Conservation (phyloP, 2,329 filamentous ascomycete genomes). For the Scleromitrula shiraiana region DNA sequence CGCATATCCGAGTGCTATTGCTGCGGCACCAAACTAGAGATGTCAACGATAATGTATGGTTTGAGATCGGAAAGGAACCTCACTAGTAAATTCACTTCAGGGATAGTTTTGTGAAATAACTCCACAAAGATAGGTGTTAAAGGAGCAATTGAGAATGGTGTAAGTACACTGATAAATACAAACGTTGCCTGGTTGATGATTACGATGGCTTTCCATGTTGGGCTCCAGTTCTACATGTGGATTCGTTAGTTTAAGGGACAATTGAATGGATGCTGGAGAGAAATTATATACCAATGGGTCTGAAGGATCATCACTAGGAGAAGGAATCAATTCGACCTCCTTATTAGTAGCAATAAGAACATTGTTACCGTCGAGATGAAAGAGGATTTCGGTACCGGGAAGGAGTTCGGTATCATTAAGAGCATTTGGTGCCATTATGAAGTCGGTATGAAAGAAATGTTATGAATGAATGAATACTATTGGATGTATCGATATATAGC, state of each 20-base stretch:
- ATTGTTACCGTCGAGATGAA: conserved; percentile 1
- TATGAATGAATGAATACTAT: neutral
- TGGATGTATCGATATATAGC: too few species aligned
- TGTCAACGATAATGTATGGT: conserved; percentile 9
- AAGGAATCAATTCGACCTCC: conserved; percentile 12
- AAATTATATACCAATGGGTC: conserved; percentile 10
- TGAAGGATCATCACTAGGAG: conserved; percentile 8
- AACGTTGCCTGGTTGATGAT: conserved; percentile 7
- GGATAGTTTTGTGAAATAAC: conserved; percentile 29
- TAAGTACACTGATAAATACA: conserved; percentile 21
- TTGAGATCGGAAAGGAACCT: neutral
- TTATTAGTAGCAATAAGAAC: neutral
- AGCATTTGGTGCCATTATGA: neutral
- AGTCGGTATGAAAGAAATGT: neutral
- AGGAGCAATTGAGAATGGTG: conserved; percentile 31
- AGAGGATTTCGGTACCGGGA: conserved; percentile 15
- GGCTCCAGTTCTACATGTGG: conserved; percentile 20
- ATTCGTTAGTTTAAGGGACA: conserved; percentile 27
- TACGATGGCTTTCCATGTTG: neutral
- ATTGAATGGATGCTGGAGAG: neutral
- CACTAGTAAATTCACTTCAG: conserved; percentile 30
- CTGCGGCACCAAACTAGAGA: neutral
- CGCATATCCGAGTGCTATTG: neutral
- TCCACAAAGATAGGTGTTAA: conserved; percentile 31
- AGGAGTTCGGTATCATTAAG: conserved; percentile 6